Evolutionary conservation across 129 eudicot species (phyloP).

Genomic region (Flaveria robusta): DNA sequence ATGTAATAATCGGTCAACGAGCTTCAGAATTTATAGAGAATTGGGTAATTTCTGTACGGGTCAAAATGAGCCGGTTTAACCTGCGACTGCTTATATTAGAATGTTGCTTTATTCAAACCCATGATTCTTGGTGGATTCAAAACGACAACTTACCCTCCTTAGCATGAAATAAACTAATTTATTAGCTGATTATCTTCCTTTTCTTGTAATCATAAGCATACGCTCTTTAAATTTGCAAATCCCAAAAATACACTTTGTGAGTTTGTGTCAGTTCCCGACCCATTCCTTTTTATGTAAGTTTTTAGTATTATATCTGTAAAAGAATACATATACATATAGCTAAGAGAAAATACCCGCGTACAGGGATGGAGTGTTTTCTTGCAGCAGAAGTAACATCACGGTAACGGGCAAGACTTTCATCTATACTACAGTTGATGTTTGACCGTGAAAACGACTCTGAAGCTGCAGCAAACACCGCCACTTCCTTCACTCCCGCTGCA

Average conservation of each 20-base stretch:
- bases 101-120: too few species aligned
- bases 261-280: background rate
- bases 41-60: background rate
- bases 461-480: slow-evolving; percentile 93
- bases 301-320: background rate
- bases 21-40: slow-evolving; percentile 3
- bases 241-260: background rate
- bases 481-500: slow-evolving; percentile 91
- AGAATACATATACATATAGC: background rate
- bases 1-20: slow-evolving; percentile 12
- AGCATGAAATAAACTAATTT: background rate
- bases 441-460: slow-evolving; percentile 91
- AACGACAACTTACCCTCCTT: too few species aligned
- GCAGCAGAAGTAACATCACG: slow-evolving; percentile 82
- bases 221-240: background rate
- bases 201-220: background rate
- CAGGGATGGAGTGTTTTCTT: slow-evolving; percentile 55
- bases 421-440: slow-evolving; percentile 81
- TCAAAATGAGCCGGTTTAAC: background rate
- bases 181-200: too few species aligned
- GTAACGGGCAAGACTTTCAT: slow-evolving; percentile 79
- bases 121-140: too few species aligned
- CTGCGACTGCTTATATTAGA: too few species aligned
- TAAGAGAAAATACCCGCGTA: slow-evolving; percentile 69
- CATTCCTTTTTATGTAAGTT: background rate